These are phyloP conservation scores for Corylus avellana DNA, from an alignment of 306 rosid genomes.

Conservation along the genomic window DNA sequence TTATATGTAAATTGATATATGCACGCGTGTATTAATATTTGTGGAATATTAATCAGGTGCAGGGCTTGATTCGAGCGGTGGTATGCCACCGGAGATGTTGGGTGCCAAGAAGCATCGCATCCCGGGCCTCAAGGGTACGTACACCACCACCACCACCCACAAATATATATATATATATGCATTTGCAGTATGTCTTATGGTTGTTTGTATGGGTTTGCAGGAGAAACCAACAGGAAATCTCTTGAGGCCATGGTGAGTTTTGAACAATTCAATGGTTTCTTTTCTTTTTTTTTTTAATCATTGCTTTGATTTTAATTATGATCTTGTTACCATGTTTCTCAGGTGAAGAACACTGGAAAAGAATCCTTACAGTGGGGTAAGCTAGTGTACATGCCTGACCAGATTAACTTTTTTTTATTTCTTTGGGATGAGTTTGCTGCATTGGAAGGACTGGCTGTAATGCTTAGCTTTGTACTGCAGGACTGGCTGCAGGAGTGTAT, in stretches of 20 bases:
- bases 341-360: constrained; percentile 82
- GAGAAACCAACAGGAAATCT: constrained; percentile 68
- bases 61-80: constrained; percentile 47
- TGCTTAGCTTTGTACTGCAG: constrained; percentile 36
- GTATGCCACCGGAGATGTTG: constrained; percentile 44
- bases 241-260: constrained; percentile 83
- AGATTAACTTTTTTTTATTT: neutral
- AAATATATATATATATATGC: no score
- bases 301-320: constrained; percentile 2
- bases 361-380: constrained; percentile 91
- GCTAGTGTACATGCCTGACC: neutral
- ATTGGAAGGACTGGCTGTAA: neutral
- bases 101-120: constrained; percentile 48
- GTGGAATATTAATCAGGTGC: constrained; percentile 20
- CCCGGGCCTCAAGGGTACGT: constrained; percentile 60
- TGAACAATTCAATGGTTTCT: neutral
- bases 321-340: constrained; percentile 10
- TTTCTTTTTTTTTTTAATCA: neutral
- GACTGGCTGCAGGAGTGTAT: constrained; percentile 82
- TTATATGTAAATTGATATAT: no score
- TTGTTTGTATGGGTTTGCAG: constrained; percentile 43
- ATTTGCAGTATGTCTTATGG: neutral
- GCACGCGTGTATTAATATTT: neutral
- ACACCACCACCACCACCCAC: neutral
- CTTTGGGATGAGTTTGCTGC: neutral